Evolutionary conservation across 192 early-diverging fungal genomes (phyloP).

Genomic region (Mortierella hygrophila): DNA sequence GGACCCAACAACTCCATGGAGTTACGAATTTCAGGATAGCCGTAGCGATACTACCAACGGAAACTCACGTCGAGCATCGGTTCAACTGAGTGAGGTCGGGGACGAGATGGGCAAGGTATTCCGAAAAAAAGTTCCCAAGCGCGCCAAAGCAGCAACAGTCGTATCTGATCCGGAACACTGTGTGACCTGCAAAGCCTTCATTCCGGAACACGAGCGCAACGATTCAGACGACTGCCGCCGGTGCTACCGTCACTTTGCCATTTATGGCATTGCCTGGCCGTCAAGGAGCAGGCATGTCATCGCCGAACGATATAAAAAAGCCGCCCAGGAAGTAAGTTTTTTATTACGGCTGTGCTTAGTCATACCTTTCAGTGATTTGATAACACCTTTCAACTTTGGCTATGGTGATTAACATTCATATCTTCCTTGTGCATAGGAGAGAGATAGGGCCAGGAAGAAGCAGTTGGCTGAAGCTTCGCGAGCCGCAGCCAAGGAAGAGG

Average conservation of each 20-base stretch:
- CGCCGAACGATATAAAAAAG: background rate
- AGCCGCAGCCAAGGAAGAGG: slow-evolving; percentile 13
- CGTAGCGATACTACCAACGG: background rate
- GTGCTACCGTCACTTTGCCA: slow-evolving; percentile 31
- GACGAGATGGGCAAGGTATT: background rate
- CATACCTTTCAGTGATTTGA: background rate
- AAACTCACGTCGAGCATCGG: background rate
- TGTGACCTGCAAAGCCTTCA: slow-evolving; percentile 12
- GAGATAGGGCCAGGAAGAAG: slow-evolving; percentile 15
- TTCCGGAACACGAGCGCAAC: slow-evolving; percentile 9
- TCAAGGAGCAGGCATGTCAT: slow-evolving; percentile 24
- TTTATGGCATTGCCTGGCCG: slow-evolving; percentile 31
- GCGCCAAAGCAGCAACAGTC: background rate
- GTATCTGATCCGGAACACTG: background rate
- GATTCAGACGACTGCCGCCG: slow-evolving; percentile 15
- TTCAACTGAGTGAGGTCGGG: background rate
- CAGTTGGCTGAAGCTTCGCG: slow-evolving; percentile 14
- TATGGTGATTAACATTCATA: background rate
- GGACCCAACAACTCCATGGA: background rate
- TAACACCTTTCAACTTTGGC: too few species aligned
- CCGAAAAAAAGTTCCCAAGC: background rate
- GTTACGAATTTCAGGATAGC: too few species aligned
- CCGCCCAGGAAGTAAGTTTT: slow-evolving; percentile 24
- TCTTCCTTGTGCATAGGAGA: background rate
- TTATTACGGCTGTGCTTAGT: too few species aligned